Base-by-base conservation (phyloP, 2,329 filamentous ascomycete species). In the Teratosphaeria gauchensis region DNA sequence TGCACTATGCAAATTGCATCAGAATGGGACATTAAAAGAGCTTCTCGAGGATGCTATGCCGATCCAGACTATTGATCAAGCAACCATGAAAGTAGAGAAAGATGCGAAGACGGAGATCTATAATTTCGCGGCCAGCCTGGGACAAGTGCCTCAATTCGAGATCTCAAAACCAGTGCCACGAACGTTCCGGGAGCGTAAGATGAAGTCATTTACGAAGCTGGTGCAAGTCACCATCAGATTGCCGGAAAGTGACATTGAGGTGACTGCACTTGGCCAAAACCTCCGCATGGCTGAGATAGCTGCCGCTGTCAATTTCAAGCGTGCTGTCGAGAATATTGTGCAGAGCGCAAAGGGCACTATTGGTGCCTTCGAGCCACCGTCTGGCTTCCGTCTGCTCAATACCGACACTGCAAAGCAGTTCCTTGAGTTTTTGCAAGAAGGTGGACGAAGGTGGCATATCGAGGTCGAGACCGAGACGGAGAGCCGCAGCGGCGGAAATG, bases 71-170 rank as follows among this genome's bases (percentile, higher is more conserved):
- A 14, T 68, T 28, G 61, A 64, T 14, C 21, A 59, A 16, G 38
- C 63, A 48, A 61, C 60, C 9, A 32, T 68, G 58, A 55, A 57
- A 11, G 59, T 61, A 7, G 65, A 68, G 54, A 65, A 63, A 57
- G 65, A 69, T 55, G 65, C 66, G 9, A 68, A 65, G 48, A 21
- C 62, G 24, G 68, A 69, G 16, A 69, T 78, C 21, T 77, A 75
- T 64, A 74, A 76, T 58, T 77, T 76, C 64, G 74, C 74, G 38
- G 75, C 75, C 2, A 65, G 70, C 31, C 75, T 71, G 59, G 73
- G 72, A 42, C 57, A 64, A 1, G 59, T 74, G 19, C 76, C 76
- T 5, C 30, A 56, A 12, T 64, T 69, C 59, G 42, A 59, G 9
- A 52, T 46, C n/a, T 38, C 35, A 56, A 56, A 55, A 42, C 31